Evolutionary conservation across 192 early-diverging fungal genomes (phyloP), one percentile per base, ranked within the genome.

Genomic region (Coemansia sp.): DNA sequence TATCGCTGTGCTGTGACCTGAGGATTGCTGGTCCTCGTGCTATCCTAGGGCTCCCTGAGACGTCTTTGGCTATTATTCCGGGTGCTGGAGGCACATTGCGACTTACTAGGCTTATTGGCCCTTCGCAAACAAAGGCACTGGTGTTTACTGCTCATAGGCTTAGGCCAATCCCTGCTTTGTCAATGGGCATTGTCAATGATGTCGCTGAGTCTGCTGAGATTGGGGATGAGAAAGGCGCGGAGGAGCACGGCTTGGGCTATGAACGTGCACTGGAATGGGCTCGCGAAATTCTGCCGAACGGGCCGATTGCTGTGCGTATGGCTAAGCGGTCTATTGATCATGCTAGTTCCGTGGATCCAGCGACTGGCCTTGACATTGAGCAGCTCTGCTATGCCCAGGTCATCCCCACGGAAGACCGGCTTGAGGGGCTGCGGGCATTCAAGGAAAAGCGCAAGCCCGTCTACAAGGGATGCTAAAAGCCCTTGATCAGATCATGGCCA

Each of bases 11-110:
- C 53, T 91, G 92, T 53, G 94, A 99, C 78, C 77, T 99, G 64
- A 83, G 96, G 8, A 84, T 96, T 34, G 93, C 91, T 23, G 94
- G 94, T 61, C 85, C 76, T 26, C 69, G 86, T 36, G 91, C 93
- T 24, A 87, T 91, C 60, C 79, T 99, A 42, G 95, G 95, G 10
- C 80, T 99, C 45, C 90, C 93, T 2, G 96, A 99, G 76, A 96
- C 96, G 2, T 88, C 86, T 48, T 84, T 97, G 20, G 95, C 92
- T 36, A 97, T 99, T 60, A 97, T 99, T 59, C 96, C 96, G 28
- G 96, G 96, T 35, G 94, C 96, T 40, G 96, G 96, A 23, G 96
- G 96, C 33, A 98, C 96, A 8, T 93, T 96, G 76, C 87, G 95
- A 24, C 82, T 97, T 38, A 87, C 94, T 33, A 85, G 93, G 24